Evolutionary conservation across 257 asterid species (phyloP), one percentile per base, ranked within the genome.

Genomic region (Plectranthus barbatus): DNA sequence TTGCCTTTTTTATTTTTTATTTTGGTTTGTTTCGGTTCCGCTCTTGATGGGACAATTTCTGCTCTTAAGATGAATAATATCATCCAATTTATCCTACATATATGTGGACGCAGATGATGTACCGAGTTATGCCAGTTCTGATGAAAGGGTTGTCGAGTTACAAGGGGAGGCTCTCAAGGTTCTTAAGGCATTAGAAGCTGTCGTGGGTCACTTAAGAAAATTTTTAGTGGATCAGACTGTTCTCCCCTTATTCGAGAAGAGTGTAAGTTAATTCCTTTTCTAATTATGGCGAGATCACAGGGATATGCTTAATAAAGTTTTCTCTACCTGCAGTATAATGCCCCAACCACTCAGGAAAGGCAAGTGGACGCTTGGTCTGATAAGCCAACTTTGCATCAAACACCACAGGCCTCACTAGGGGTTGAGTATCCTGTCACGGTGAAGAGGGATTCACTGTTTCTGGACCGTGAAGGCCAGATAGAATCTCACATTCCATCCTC

Each of bases 91-190:
- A 56, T 66, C 23, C 31, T 61, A 34, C 29, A 19, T 36, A 19
- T 67, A 56, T 55, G 62, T 72, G 36, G 56, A 46, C 66, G 55
- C 82, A 87, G 98, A 84, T 58, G 95, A 86, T 31, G 44, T 70
- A 69, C 90, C 94, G 45, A n/a, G 60, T 58, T 87, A 82, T 77
- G 96, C 88, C 61, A 75, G 58, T 79, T 71, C 95, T 11, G 96
- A 84, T 39, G 98, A 91, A 83, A 80, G 95, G 76, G 67, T 88
- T 59, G 87, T 88, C 23, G 98, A 91, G 69, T 60, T 91, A 72
- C 96, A 85, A 60, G 98, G 95, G 14, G 96, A 91, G 74, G 81
- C 83, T 65, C 56, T 68, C 62, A 87, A 91, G 74, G 95, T 91
- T 53, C 85, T 82, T 24, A 80, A 73, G 70, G 97, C 96, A 12